Base-by-base conservation (phyloP, 345 rosid species). In the Geranium rotundifolium region DNA sequence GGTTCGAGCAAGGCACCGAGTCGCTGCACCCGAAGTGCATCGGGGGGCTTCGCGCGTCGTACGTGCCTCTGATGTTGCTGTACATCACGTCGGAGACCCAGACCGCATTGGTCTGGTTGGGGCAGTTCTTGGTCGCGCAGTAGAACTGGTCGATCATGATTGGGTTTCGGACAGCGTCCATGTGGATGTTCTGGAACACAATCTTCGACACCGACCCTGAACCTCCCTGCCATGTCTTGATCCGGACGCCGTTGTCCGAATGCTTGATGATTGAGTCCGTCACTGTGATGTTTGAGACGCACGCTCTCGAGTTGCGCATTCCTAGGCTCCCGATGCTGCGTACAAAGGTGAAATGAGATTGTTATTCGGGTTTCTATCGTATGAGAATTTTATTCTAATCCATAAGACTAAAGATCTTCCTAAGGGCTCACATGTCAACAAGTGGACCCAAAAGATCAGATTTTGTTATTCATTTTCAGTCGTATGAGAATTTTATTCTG, bases 191-290 rank as follows among this genome's bases (percentile, higher is more conserved):
- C 64, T 76, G 67, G 84, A 90, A 93, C 52, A 80, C 86, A 41
- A 90, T 72, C 37, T 82, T 84, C 29, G 88, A 75, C 4, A 90
- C 99, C 2, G 91, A 76, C 49, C 99, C 99, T 0, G 89, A 90
- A 16, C 97, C 97, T 17, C 97, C 97, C 79, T 90, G 99, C 99
- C 99, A 95, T 50, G 99, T 90, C 75, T 95, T 95, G 84, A 95
- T 95, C 59, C 99, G 73, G 7, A 90, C 93, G 50, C 99, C 99
- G 14, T 95, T 95, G 54, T 76, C 84, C 0, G 97, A 82, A 14
- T 58, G 67, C 72, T 75, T 90, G 18, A 93, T 88, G 63, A 79
- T 71, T 0, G 97, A 87, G 78, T 95, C 96, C 50, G 84, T 73
- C 16, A 95, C 99, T 1, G 97, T 90, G 58, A 93, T 73, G 71